Evolutionary conservation across 1,139 yeast species (phyloP).

Genomic region (Debaryomyces subglobosus): DNA sequence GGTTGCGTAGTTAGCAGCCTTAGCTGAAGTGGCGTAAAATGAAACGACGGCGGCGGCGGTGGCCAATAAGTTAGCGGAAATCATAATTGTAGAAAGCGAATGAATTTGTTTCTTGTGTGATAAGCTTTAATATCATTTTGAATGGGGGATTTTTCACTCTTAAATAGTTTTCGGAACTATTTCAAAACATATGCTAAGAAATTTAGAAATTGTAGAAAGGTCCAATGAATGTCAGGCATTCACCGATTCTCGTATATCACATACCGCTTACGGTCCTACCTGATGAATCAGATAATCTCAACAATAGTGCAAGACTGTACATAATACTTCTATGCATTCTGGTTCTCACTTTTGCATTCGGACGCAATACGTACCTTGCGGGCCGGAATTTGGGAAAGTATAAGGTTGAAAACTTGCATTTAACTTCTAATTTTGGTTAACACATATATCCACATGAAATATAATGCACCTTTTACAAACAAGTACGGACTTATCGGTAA

Average conservation of each 20-base stretch:
- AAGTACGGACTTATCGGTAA: neutral
- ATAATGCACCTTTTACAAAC: too few relatives aligned
- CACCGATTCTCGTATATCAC: neutral
- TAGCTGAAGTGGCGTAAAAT: conserved; percentile 7
- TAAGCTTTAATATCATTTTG: neutral
- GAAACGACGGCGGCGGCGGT: conserved; percentile 2
- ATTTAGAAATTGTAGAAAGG: neutral
- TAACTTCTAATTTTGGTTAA: neutral
- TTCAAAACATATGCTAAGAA: neutral
- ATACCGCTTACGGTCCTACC: neutral
- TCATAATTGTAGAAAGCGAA: conserved; percentile 5
- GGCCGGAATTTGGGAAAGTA: neutral
- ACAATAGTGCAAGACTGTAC: neutral
- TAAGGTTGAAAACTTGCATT: neutral
- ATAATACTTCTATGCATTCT: neutral
- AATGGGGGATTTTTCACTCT: neutral
- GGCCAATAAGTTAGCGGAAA: conserved; percentile 7
- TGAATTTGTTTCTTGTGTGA: neutral
- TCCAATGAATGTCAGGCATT: neutral
- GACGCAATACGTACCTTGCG: neutral
- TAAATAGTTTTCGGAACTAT: neutral
- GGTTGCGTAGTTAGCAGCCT: conserved; percentile 28
- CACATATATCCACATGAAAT: neutral
- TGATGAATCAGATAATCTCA: neutral
- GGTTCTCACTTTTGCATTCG: neutral